Evolutionary conservation across 495 filamentous ascomycete species (phyloP).

Genomic region (Lasiosphaeris hirsuta): DNA sequence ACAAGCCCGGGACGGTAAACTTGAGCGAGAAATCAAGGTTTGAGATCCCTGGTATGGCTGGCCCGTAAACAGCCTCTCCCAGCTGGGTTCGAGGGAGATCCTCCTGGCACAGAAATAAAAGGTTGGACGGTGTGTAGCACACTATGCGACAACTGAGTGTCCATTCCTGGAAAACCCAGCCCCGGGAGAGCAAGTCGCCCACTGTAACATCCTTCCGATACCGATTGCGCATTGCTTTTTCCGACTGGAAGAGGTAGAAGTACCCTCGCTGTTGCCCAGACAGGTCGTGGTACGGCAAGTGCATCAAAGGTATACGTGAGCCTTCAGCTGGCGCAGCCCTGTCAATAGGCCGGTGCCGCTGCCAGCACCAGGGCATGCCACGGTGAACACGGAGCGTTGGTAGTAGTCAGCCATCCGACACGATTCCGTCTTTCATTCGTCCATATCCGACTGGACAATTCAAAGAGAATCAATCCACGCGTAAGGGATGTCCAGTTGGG

Average conservation of each 20-base stretch:
- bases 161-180: constrained; percentile 3
- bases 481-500: constrained; percentile 4
- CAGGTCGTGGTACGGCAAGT: constrained; percentile 2
- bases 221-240: too few species aligned
- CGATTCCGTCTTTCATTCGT: constrained; percentile 4
- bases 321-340: too few species aligned
- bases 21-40: too few species aligned
- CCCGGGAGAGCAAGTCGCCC: background rate
- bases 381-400: constrained; percentile 13
- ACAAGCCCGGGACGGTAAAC: background rate
- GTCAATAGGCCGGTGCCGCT: too few species aligned
- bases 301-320: background rate
- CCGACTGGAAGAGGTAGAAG: constrained; percentile 6
- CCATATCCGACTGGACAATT: constrained; percentile 6
- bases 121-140: background rate
- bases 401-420: constrained; percentile 15
- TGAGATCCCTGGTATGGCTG: too few species aligned
- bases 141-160: background rate
- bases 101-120: background rate
- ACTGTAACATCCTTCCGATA: too few species aligned
- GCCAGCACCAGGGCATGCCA: background rate
- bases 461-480: constrained; percentile 17
- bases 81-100: background rate
- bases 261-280: constrained; percentile 1
- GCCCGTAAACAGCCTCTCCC: too few species aligned